Conservation (phyloP, 2,329 filamentous ascomycete genomes). For the Fusarium armeniacum region DNA sequence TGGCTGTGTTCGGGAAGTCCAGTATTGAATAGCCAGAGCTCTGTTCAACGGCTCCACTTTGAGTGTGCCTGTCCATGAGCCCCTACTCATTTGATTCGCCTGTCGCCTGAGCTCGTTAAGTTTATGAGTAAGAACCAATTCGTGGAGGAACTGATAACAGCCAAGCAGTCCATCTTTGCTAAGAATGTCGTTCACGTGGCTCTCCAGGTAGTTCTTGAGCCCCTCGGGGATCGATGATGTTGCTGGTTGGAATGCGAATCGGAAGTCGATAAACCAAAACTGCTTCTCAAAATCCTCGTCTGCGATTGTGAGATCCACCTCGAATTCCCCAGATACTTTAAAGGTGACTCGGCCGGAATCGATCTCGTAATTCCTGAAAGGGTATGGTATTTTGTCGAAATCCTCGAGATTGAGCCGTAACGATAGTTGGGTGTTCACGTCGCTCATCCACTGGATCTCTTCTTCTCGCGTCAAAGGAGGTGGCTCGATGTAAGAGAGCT, state of each 20-base stretch:
- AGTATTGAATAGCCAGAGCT: slow-evolving; percentile 90
- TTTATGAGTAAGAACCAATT: slow-evolving; percentile 90
- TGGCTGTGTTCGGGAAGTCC: slow-evolving; percentile 71
- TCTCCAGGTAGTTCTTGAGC: slow-evolving; percentile 76
- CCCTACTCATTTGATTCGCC: slow-evolving; percentile 75
- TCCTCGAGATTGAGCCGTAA: slow-evolving; percentile 89
- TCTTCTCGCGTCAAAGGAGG: slow-evolving; percentile 78
- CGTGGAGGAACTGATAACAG: slow-evolving; percentile 89
- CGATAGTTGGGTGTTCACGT: slow-evolving; percentile 86
- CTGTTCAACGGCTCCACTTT: slow-evolving; percentile 85
- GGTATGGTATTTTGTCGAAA: slow-evolving; percentile 78
- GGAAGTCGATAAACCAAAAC: slow-evolving; percentile 94
- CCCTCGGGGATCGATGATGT: slow-evolving; percentile 71
- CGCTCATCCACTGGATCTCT: slow-evolving; percentile 79
- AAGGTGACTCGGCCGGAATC: slow-evolving; percentile 92
- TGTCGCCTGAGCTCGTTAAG: slow-evolving; percentile 86
- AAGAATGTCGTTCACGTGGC: slow-evolving; percentile 78
- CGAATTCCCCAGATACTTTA: slow-evolving; percentile 84
- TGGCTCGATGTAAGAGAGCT: slow-evolving; percentile 83
- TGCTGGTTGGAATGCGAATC: slow-evolving; percentile 83
- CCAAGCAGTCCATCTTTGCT: slow-evolving; percentile 78
- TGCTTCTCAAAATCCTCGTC: slow-evolving; percentile 86
- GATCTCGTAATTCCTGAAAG: slow-evolving; percentile 83
- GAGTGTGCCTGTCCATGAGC: slow-evolving; percentile 83
- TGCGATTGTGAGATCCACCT: slow-evolving; percentile 91